Evolutionary conservation across 176 grass and related monocot genomes (phyloP), one percentile per base, ranked within the genome.

Genomic region (Oryza meyeriana): DNA sequence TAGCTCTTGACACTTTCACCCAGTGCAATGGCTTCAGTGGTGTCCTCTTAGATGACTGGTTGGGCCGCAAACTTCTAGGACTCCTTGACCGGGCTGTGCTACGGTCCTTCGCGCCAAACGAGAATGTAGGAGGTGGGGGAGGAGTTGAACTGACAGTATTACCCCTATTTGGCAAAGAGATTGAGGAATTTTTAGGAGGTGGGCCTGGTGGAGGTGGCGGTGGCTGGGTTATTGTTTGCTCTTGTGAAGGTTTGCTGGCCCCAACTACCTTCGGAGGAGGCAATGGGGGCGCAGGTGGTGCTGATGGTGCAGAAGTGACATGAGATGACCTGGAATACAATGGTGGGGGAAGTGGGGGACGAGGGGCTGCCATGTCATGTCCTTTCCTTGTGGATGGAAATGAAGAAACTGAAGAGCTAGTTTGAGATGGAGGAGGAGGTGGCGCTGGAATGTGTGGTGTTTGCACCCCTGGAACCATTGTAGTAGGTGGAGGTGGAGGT

Each of bases 1-100:
- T 78, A 25, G 86, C 84, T 91, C 95, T 98, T 88, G 92, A 89
- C 28, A 98, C 95, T 92, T 98, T 98, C 77, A 92, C 85, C 95
- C 92, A 94, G 71, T 98, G 95, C 67, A 98, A 77, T 67, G 95
- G 95, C 74, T 98, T 94, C 71, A 94, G 79, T 61, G 85, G 85
- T 64, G 85, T 83, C 81, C 70, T 98, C 88, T 94, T 98, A 74
- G 84, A 87, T 87, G 77, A 33, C 71, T 90, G 86, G 76, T 72
- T 79, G 28, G 79, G 57, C 65, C 82, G 84, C 72, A 89, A 67
- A 88, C 72, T 81, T 81, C 72, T 94, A 69, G 95, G 83, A 77
- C 92, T 83, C 88, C 66, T 98, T 76, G 88, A 82, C 58, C 59
- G 79, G 41, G 64, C 52, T 72, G 64, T 47, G 75, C 18, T 83